A percentile compares a stretch with the other conserved stretches of the same genome.
Evolutionary conservation across 2,329 filamentous ascomycete genomes (phyloP).

Genomic region (Macroventuria anomochaeta): DNA sequence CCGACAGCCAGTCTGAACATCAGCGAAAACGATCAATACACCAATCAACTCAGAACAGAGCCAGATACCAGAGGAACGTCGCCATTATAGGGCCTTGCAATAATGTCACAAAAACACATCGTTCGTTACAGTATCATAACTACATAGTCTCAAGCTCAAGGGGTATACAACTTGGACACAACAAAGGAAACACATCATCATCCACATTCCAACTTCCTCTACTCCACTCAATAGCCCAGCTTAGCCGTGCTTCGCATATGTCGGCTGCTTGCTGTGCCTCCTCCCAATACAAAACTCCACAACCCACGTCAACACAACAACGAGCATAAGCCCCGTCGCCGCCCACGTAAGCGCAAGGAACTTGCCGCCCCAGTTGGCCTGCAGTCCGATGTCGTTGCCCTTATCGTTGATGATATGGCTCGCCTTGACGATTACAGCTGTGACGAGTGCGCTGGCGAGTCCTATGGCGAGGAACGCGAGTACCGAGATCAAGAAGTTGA

Average conservation of each 20-base stretch:
- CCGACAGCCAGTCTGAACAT: no score
- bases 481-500: constrained; percentile 58
- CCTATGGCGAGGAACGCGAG: constrained; percentile 67
- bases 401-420: constrained; percentile 61
- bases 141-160: constrained; percentile 10
- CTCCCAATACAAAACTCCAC: constrained; percentile 40
- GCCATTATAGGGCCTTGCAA: no score
- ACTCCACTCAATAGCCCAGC: background rate
- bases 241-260: constrained; percentile 33
- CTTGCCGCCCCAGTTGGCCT: constrained; percentile 58
- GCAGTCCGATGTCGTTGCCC: constrained; percentile 58
- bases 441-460: constrained; percentile 76
- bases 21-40: no score
- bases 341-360: constrained; percentile 68
- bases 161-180: constrained; percentile 14
- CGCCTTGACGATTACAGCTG: constrained; percentile 64
- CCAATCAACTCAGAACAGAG: no score
- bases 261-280: constrained; percentile 20
- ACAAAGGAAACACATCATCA: constrained; percentile 5
- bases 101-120: background rate
- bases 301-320: constrained; percentile 41
- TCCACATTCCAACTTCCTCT: background rate
- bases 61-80: no score
- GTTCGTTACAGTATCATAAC: constrained; percentile 9
- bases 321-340: constrained; percentile 56